phyloP scores from a whole-genome alignment of 768 basidiomycete genomes.

The Termitomyces sp. region DNA sequence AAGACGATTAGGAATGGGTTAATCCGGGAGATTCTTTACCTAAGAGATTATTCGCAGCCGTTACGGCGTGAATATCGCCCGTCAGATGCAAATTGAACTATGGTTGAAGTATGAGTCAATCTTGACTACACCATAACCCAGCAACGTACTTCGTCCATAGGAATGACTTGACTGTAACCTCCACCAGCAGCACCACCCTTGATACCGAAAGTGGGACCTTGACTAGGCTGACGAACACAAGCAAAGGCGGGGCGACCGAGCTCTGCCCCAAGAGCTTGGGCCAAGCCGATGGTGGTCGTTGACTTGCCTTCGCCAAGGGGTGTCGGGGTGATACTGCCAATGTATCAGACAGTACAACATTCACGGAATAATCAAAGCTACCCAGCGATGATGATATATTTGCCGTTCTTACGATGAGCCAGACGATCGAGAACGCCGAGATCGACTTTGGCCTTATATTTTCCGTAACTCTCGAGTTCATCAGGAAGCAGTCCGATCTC shows the following conservation, averaged over 20 bases:
- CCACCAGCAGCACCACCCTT: conserved; percentile 99
- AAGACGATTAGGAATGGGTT: background rate
- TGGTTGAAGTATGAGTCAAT: background rate
- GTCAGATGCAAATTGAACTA: conserved; percentile 95
- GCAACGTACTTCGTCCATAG: conserved; percentile 85
- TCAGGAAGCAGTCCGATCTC: conserved; percentile 85
- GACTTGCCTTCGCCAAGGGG: conserved; percentile 98
- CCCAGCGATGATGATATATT: conserved; percentile 96
- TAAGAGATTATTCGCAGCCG: conserved; percentile 94
- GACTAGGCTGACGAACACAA: conserved; percentile 96
- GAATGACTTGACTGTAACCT: conserved; percentile 98
- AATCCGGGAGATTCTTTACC: conserved; percentile 36
- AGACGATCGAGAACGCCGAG: conserved; percentile 82
- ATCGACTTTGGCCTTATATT: conserved; percentile 97
- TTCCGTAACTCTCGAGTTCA: conserved; percentile 92
- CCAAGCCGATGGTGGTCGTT: conserved; percentile 94
- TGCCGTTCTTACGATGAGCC: conserved; percentile 81
- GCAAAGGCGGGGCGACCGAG: conserved; percentile 91
- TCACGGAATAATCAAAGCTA: conserved; percentile 20
- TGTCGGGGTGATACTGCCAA: conserved; percentile 82
- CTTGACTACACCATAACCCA: background rate
- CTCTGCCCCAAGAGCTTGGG: conserved; percentile 94
- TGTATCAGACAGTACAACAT: background rate
- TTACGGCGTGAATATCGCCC: conserved; percentile 96
- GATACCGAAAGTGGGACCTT: conserved; percentile 98